Evolutionary conservation across 352 stramenopile species (phyloP).

Genomic region (Phytophthora idaei): DNA sequence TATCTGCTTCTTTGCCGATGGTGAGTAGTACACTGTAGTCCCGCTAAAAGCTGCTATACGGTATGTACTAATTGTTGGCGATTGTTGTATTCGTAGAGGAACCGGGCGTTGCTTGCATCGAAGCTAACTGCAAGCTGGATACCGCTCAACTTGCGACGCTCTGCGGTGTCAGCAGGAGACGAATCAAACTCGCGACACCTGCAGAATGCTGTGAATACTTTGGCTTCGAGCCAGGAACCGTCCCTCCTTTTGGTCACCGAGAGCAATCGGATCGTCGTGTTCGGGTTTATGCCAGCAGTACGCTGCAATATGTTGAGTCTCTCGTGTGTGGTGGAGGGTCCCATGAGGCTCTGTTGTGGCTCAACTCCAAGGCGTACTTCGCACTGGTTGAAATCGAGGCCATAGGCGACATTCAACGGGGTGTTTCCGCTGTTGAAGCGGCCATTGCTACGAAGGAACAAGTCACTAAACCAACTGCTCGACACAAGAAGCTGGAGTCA

Average conservation of each 20-base stretch:
- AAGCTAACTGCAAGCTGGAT: constrained; percentile 65
- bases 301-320: constrained; percentile 38
- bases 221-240: constrained; percentile 66
- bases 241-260: constrained; percentile 66
- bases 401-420: constrained; percentile 45
- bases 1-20: constrained; percentile 79
- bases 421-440: constrained; percentile 26
- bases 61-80: constrained; percentile 3
- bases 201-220: constrained; percentile 65
- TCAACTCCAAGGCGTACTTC: constrained; percentile 52
- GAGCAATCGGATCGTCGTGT: constrained; percentile 17
- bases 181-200: constrained; percentile 69
- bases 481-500: neutral
- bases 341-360: constrained; percentile 46
- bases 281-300: constrained; percentile 49
- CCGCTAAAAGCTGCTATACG: neutral
- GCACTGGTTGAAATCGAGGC: constrained; percentile 39
- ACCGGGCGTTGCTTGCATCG: constrained; percentile 65
- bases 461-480: neutral
- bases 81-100: constrained; percentile 35
- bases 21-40: constrained; percentile 29
- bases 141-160: constrained; percentile 55
- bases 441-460: neutral
- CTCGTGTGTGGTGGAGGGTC: constrained; percentile 59
- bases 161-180: constrained; percentile 58